A percentile compares a stretch with the other conserved stretches of the same genome.
These are phyloP conservation scores for Rhodomyrtus tomentosa DNA, from an alignment of 345 rosid genomes.

Conservation along the genomic window DNA sequence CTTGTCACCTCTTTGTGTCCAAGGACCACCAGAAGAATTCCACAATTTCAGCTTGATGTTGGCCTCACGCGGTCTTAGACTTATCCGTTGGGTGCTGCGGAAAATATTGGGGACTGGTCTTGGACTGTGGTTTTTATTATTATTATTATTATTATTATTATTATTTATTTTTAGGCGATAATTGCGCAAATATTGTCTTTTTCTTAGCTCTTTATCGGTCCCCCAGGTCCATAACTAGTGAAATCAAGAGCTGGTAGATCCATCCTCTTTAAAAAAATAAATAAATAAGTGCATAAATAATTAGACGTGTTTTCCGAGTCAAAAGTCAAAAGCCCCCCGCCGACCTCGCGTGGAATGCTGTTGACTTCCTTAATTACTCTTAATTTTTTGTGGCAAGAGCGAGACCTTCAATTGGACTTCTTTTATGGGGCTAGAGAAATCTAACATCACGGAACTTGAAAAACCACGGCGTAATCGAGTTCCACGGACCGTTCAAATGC, in stretches of 20 bases:
- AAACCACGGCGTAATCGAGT: neutral
- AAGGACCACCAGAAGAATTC: neutral
- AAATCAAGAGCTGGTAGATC: neutral
- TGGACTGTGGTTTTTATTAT: no score
- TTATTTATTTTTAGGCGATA: neutral
- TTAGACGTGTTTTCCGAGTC: neutral
- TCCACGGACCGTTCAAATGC: fast-evolving
- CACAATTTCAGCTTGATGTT: neutral
- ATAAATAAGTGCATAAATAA: no score
- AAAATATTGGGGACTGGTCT: neutral
- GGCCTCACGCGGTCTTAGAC: neutral
- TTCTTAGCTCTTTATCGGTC: neutral
- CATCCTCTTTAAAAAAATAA: neutral
- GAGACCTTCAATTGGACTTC: neutral
- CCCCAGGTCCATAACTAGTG: neutral
- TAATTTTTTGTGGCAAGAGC: neutral
- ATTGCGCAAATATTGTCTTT: neutral
- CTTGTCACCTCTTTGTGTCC: neutral
- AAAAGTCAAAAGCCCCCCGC: neutral
- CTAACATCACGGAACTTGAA: neutral
- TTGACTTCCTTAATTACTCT: neutral
- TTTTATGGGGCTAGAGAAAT: neutral
- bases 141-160: no score
- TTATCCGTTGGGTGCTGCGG: neutral
- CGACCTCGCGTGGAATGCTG: neutral